Evolutionary conservation across 2,329 filamentous ascomycete genomes (phyloP).

Genomic region (Pseudonectria buxi): DNA sequence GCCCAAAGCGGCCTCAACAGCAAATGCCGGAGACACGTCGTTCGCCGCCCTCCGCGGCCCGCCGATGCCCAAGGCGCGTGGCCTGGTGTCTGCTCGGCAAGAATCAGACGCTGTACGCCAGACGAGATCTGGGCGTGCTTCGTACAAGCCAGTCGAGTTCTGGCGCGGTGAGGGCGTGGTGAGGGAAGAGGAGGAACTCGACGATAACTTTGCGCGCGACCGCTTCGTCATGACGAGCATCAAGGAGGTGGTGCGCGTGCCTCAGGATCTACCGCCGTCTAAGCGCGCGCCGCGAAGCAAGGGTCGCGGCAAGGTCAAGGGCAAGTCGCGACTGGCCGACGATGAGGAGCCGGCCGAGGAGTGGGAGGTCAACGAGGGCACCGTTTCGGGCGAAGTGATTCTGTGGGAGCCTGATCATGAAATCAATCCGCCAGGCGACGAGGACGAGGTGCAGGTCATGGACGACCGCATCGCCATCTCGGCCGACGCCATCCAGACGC

Average conservation of each 20-base stretch:
- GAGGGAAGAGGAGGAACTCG: slow-evolving; percentile 54
- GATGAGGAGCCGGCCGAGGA: slow-evolving; percentile 54
- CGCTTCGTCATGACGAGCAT: slow-evolving; percentile 60
- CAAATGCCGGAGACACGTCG: slow-evolving; percentile 39
- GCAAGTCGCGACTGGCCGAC: slow-evolving; percentile 33
- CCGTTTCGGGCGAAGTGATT: slow-evolving; percentile 56
- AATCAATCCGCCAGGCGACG: slow-evolving; percentile 43
- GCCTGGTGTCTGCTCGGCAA: slow-evolving; percentile 46
- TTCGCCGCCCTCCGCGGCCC: slow-evolving; percentile 45
- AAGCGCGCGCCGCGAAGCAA: slow-evolving; percentile 21
- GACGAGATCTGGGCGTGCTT: slow-evolving; percentile 71
- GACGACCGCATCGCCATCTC: slow-evolving; percentile 53
- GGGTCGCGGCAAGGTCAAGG: slow-evolving; percentile 23
- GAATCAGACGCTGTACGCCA: slow-evolving; percentile 46
- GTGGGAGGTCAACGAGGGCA: slow-evolving; percentile 65
- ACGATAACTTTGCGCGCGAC: slow-evolving; percentile 37
- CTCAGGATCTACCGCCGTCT: slow-evolving; percentile 45
- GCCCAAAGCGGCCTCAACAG: slow-evolving; percentile 22
- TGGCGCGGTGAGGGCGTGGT: slow-evolving; percentile 82
- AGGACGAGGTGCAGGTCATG: slow-evolving; percentile 47
- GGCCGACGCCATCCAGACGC: slow-evolving; percentile 48
- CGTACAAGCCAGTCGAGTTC: slow-evolving; percentile 70
- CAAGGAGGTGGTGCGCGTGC: slow-evolving; percentile 67
- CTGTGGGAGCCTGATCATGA: slow-evolving; percentile 57
- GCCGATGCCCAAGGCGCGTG: slow-evolving; percentile 48